A percentile compares a stretch with the other conserved stretches of the same genome.
Conservation (phyloP, 768 basidiomycete genomes). For the Naganishia friedmannii region DNA sequence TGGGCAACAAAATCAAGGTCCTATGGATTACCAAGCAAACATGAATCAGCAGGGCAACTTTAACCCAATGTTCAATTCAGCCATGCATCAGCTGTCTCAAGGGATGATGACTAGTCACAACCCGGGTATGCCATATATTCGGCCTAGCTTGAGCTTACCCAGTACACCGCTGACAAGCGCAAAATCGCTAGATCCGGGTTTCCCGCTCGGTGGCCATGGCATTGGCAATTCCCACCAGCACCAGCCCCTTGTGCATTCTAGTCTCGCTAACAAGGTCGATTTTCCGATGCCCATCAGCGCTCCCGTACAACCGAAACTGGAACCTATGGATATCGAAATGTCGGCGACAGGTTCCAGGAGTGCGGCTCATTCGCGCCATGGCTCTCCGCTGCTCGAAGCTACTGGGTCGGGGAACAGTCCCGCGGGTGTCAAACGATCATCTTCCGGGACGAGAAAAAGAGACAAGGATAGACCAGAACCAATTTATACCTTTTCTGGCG, state of each 20-base stretch:
- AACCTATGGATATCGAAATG: slow-evolving; percentile 13
- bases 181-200: slow-evolving; percentile 10
- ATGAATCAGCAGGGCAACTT: background rate
- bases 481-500: slow-evolving; percentile 6
- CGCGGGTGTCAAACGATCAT: slow-evolving; percentile 1
- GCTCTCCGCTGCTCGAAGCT: slow-evolving; percentile 6
- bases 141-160: slow-evolving; percentile 19
- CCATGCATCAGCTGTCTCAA: background rate
- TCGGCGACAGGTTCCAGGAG: background rate
- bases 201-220: background rate
- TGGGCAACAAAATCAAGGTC: slow-evolving; percentile 10
- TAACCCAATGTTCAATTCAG: background rate
- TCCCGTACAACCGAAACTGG: slow-evolving; percentile 6
- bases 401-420: background rate
- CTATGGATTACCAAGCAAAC: background rate
- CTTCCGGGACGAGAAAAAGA: background rate
- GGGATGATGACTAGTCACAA: slow-evolving; percentile 15
- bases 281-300: background rate
- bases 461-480: slow-evolving; percentile 9
- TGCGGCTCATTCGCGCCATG: slow-evolving; percentile 1
- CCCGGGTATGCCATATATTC: slow-evolving; percentile 14
- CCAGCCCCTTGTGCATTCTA: slow-evolving; percentile 19
- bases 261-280: slow-evolving; percentile 15
- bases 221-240: slow-evolving; percentile 1
- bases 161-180: slow-evolving; percentile 19